Evolutionary conservation across 2,329 filamentous ascomycete genomes (phyloP), one percentile per base, ranked within the genome.

Genomic region (Basipetospora chlamydospora): DNA sequence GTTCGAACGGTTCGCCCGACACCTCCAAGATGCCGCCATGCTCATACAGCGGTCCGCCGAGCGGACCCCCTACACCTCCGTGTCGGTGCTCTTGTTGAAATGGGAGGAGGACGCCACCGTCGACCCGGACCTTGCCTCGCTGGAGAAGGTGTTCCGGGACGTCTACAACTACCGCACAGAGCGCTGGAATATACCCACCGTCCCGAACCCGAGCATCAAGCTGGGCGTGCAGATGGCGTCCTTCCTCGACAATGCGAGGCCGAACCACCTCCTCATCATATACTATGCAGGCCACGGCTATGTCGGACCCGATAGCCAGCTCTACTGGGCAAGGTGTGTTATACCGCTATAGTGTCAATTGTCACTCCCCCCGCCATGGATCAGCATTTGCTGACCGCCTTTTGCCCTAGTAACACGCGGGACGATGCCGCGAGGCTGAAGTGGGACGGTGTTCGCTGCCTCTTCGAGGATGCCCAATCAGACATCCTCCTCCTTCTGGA

Each of bases 11-110:
- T 78, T 78, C 49, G 74, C 73, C 41, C 66, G 73, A 32, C 74
- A 79, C 56, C 64, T 79, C 30, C 74, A 79, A 50, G 74, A 78
- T 64, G 74, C 73, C 34, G 73, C 74, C 44, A 76, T 77, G 66
- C 61, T 76, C 47, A 76, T 79, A 45, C 71, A 76, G 50, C 65
- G 70, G 43, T 73, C 77, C 54, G 70, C 70, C 31, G 69, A 76
- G 48, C 65, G 63, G 40, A 61, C 64, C 3, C 64, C 65, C 17
- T 76, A 79, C 44, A 63, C 58, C 13, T 66, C 64, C 39, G 72
- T 73, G 11, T 76, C 72, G 4, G 73, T 75, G 9, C 54, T 79
- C 23, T 53, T 79, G 33, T 46, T 79, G 41, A 63, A 68, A 38
- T 79, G 74, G 74, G 70, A 77, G 44, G 72, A 75, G 38, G 72